Conservation (phyloP, 139 green algal species). For the Micractinium sp. region DNA sequence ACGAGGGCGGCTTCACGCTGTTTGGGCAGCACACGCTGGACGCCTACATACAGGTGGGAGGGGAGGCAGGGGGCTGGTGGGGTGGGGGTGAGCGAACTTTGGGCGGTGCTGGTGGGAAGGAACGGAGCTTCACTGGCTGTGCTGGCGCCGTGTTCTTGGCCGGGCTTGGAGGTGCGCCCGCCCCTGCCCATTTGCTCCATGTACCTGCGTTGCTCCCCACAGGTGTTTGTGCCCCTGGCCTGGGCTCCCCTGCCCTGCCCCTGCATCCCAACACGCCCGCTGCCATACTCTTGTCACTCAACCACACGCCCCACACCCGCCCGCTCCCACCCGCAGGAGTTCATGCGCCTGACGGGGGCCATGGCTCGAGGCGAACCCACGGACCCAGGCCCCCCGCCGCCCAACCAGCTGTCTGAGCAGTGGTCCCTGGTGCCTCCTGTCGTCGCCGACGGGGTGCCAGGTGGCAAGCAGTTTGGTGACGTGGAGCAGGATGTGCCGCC, state of each 20-base stretch:
- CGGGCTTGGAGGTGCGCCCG: too few relatives aligned
- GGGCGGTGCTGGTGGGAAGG: background rate
- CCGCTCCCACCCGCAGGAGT: conserved; percentile 54
- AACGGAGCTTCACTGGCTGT: background rate
- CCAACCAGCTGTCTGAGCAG: conserved; percentile 65
- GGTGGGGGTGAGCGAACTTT: background rate
- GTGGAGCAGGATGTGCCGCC: conserved; percentile 53
- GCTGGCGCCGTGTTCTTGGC: background rate
- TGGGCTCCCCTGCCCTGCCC: too few relatives aligned
- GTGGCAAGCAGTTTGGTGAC: conserved; percentile 66
- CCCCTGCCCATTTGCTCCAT: too few relatives aligned
- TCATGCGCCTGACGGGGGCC: conserved; percentile 62
- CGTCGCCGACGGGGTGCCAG: conserved; percentile 69
- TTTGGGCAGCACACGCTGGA: conserved; percentile 86
- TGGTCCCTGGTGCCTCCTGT: conserved; percentile 78
- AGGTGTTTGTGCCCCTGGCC: too few relatives aligned
- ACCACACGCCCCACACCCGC: too few relatives aligned
- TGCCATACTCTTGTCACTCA: too few relatives aligned
- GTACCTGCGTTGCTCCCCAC: too few relatives aligned
- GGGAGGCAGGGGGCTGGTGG: background rate
- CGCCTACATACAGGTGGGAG: conserved; percentile 84
- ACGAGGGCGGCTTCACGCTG: conserved; percentile 87
- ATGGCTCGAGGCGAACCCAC: conserved; percentile 58
- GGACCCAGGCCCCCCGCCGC: conserved; percentile 49
- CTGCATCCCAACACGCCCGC: too few relatives aligned